A percentile compares a stretch with the other conserved stretches of the same genome.
phyloP scores from a whole-genome alignment of 2,329 filamentous ascomycete genomes.

The Talaromyces sp. region DNA sequence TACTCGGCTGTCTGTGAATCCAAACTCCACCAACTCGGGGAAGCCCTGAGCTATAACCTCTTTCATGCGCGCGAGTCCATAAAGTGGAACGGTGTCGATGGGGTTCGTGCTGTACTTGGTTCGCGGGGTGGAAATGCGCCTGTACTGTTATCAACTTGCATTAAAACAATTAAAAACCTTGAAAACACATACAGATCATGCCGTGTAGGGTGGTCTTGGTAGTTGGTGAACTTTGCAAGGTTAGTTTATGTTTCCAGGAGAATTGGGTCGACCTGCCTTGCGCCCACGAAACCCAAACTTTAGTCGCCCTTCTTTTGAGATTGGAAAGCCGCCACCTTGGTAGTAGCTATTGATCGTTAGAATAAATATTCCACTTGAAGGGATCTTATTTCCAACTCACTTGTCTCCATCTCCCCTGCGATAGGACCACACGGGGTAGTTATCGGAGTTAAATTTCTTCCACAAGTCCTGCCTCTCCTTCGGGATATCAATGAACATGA shows the following conservation, averaged over 20 bases:
- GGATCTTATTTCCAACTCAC: background rate
- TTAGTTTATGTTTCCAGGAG: background rate
- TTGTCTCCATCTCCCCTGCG: conserved; percentile 26
- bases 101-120: background rate
- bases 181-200: background rate
- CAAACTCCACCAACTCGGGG: background rate
- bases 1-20: background rate
- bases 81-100: background rate
- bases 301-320: conserved; percentile 37
- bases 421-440: conserved; percentile 45
- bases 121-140: background rate
- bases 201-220: background rate
- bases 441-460: conserved; percentile 35
- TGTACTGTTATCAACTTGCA: background rate
- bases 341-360: background rate
- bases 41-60: background rate
- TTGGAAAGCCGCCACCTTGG: conserved; percentile 30
- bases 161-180: no score
- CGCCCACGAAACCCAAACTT: conserved; percentile 47
- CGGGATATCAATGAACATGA: conserved; percentile 39
- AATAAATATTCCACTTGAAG: background rate
- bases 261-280: background rate
- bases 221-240: background rate
- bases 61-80: background rate
- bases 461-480: conserved; percentile 28